Evolutionary conservation across 1,284 basidiomycete genomes (phyloP).

Genomic region (Puccinia novopanici): DNA sequence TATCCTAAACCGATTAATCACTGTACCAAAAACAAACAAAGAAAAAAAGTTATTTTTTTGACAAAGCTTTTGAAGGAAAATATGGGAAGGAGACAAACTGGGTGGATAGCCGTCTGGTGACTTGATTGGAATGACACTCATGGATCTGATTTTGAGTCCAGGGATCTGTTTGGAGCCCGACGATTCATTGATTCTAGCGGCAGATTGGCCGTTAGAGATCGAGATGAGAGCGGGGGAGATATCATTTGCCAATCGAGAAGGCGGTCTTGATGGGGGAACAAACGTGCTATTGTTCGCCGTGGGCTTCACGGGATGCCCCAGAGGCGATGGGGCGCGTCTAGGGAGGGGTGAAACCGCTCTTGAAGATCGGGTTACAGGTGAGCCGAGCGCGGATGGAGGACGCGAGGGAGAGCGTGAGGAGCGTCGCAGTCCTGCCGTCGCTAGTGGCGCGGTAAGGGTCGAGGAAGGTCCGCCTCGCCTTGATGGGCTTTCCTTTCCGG

Average conservation of each 20-base stretch:
- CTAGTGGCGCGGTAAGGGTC: not conserved
- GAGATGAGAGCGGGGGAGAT: constrained; percentile 34
- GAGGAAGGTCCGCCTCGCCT: not conserved
- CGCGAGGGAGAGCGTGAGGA: constrained; percentile 45
- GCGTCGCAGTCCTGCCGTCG: constrained; percentile 6
- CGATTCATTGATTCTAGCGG: not conserved
- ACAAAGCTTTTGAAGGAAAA: not conserved
- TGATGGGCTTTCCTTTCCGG: constrained; percentile 3
- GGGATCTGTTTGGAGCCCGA: not conserved
- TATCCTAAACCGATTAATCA: constrained; percentile 42
- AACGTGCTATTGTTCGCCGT: not conserved
- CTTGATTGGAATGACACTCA: constrained; percentile 22
- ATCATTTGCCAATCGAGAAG: constrained; percentile 25
- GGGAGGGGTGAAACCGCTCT: constrained; percentile 9
- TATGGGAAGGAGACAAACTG: not conserved
- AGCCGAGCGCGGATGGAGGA: constrained; percentile 11
- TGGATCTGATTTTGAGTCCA: not conserved
- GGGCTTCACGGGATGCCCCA: not conserved
- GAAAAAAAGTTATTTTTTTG: not conserved
- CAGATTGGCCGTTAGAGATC: not conserved
- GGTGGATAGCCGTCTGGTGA: constrained; percentile 12
- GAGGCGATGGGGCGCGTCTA: constrained; percentile 18
- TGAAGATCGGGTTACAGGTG: not conserved
- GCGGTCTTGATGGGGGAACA: not conserved
- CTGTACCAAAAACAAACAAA: constrained; percentile 9